phyloP scores from a whole-genome alignment of 1,139 yeast species.

The Kluyveromyces sp. region DNA sequence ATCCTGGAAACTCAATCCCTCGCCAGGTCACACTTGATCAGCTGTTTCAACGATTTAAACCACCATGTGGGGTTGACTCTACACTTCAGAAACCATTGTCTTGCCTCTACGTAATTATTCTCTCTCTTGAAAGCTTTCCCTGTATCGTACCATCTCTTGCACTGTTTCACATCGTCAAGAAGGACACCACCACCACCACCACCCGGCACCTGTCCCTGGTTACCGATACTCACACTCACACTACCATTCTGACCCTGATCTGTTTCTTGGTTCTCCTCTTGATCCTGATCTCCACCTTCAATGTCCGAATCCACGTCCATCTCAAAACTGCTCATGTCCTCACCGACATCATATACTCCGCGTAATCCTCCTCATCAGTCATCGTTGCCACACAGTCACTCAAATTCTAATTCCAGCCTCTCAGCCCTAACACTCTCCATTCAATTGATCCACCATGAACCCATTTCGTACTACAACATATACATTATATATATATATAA shows the following conservation, averaged over 20 bases:
- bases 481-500: too few species aligned
- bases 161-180: constrained; percentile 1
- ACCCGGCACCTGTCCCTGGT: neutral
- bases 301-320: constrained; percentile 22
- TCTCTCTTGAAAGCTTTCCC: constrained; percentile 7
- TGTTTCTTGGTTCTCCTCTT: neutral
- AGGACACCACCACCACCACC: constrained; percentile 4
- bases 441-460: neutral
- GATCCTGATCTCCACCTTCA: constrained; percentile 6
- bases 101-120: constrained; percentile 6
- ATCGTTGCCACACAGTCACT: constrained; percentile 6
- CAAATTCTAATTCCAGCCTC: neutral
- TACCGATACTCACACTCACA: neutral
- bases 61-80: constrained; percentile 5
- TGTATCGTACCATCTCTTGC: constrained; percentile 3
- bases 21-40: constrained; percentile 9
- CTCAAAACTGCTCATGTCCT: constrained; percentile 19
- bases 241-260: constrained; percentile 2
- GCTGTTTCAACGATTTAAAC: constrained; percentile 11
- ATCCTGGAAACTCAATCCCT: constrained; percentile 3
- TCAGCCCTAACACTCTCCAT: neutral
- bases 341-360: constrained; percentile 35
- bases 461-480: too few species aligned
- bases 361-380: constrained; percentile 26
- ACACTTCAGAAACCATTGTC: constrained; percentile 3